A percentile compares a stretch with the other conserved stretches of the same genome.
These are phyloP conservation scores for Lachancea sp. DNA, from an alignment of 805 yeast species.

Conservation along the genomic window DNA sequence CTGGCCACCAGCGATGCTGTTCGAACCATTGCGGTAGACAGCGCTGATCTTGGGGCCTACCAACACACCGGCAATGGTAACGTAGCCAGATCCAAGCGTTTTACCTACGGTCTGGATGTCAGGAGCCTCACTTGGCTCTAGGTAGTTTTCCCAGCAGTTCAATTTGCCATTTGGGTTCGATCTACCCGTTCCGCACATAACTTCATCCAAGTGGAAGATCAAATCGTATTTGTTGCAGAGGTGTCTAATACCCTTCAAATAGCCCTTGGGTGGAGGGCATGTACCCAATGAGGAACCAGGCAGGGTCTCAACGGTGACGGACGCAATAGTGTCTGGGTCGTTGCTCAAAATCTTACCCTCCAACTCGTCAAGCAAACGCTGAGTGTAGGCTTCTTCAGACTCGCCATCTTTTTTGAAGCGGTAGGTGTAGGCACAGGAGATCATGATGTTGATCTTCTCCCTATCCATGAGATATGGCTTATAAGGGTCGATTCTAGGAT, in stretches of 20 bases:
- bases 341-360: slow-evolving; percentile 38
- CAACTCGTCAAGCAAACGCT: slow-evolving; percentile 35
- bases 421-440: slow-evolving; percentile 35
- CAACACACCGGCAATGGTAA: slow-evolving; percentile 45
- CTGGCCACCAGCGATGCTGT: slow-evolving; percentile 41
- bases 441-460: slow-evolving; percentile 21
- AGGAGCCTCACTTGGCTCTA: slow-evolving; percentile 37
- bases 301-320: slow-evolving; percentile 41
- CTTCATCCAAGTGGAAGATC: slow-evolving; percentile 47
- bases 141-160: slow-evolving; percentile 42
- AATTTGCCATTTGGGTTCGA: slow-evolving; percentile 37
- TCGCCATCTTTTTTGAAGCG: slow-evolving; percentile 31
- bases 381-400: slow-evolving; percentile 37
- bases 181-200: slow-evolving; percentile 54
- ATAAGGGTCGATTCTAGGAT: slow-evolving; percentile 34
- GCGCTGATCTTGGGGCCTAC: slow-evolving; percentile 38
- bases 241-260: slow-evolving; percentile 40
- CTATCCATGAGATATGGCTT: slow-evolving; percentile 27
- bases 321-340: slow-evolving; percentile 41
- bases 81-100: slow-evolving; percentile 44
- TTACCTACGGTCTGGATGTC: slow-evolving; percentile 46
- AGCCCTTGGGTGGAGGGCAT: slow-evolving; percentile 41
- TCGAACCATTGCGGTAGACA: slow-evolving; percentile 36
- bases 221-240: slow-evolving; percentile 48
- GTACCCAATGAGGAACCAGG: slow-evolving; percentile 44